Percentiles rank a stretch among this genome's conserved stretches.
Conservation (phyloP, 2,329 filamentous ascomycete genomes). For the Verticillium dahliae region DNA sequence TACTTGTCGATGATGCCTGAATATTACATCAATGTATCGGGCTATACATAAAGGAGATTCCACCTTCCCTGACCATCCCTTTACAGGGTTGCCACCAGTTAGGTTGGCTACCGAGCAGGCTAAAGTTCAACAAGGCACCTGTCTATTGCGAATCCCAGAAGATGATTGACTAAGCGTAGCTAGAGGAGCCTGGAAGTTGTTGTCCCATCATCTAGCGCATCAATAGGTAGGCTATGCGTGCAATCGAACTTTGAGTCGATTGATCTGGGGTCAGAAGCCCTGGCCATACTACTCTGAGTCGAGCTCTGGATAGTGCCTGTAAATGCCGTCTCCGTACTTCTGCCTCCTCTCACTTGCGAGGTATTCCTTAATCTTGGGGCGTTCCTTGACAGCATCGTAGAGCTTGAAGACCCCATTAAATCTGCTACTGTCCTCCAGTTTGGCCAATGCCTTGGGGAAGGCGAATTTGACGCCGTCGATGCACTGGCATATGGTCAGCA, state of each 20-base stretch:
- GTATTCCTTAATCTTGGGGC: constrained; percentile 62
- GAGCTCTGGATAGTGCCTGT: constrained; percentile 66
- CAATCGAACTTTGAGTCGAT: too few relatives aligned
- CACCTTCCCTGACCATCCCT: not conserved
- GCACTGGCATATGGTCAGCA: constrained; percentile 23
- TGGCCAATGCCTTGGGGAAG: constrained; percentile 60
- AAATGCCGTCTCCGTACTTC: constrained; percentile 60
- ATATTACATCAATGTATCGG: not conserved
- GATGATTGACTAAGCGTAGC: too few relatives aligned
- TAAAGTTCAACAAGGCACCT: too few relatives aligned
- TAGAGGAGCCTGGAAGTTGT: too few relatives aligned
- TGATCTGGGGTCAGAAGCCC: not conserved
- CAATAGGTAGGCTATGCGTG: too few relatives aligned
- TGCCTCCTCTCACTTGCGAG: constrained; percentile 57
- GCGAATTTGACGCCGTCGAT: constrained; percentile 56
- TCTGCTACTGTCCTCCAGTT: constrained; percentile 43
- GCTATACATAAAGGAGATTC: too few relatives aligned
- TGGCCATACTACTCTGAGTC: constrained; percentile 34
- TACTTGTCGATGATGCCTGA: constrained; percentile 6
- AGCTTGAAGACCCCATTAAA: constrained; percentile 58
- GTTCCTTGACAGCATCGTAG: constrained; percentile 54
- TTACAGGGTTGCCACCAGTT: not conserved
- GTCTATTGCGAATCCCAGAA: too few relatives aligned
- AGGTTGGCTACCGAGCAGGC: too few relatives aligned
- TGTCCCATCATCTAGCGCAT: too few relatives aligned